phyloP scores from a whole-genome alignment of 441 rosid genomes.

The Jatropha podagrica region DNA sequence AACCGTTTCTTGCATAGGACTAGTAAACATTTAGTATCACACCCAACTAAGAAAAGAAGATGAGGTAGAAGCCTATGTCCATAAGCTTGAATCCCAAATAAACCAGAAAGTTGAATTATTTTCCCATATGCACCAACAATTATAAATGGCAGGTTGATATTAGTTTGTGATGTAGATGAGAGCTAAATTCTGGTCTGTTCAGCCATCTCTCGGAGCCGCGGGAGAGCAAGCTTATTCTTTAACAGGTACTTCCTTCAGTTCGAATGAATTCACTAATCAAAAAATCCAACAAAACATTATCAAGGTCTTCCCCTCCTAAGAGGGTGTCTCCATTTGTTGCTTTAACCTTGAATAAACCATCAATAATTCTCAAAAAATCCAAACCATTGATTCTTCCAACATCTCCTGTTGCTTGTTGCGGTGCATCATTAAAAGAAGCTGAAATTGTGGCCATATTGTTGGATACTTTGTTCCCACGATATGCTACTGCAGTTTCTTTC shows the following conservation, averaged over 20 bases:
- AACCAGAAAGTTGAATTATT: constrained; percentile 67
- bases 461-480: constrained; percentile 65
- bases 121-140: constrained; percentile 87
- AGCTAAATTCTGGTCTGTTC: constrained; percentile 96
- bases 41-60: no score
- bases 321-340: constrained; percentile 98
- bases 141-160: constrained; percentile 88
- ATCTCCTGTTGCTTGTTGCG: constrained; percentile 91
- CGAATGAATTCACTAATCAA: constrained; percentile 76
- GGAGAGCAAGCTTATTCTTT: constrained; percentile 83
- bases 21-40: no score
- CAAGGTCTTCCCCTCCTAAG: constrained; percentile 97
- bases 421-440: constrained; percentile 91
- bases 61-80: no score
- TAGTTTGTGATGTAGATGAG: constrained; percentile 91
- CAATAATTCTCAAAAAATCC: constrained; percentile 83
- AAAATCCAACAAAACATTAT: constrained; percentile 76
- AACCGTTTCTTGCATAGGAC: no score
- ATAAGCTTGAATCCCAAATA: no score
- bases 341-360: constrained; percentile 97
- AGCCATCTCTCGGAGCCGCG: constrained; percentile 96
- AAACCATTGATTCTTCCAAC: constrained; percentile 89
- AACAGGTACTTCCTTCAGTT: constrained; percentile 70
- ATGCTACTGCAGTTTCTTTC: constrained; percentile 89
- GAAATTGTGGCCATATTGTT: constrained; percentile 85